Evolutionary conservation across 2,329 filamentous ascomycete genomes (phyloP).

Genomic region (Neocucurbitaria cava): DNA sequence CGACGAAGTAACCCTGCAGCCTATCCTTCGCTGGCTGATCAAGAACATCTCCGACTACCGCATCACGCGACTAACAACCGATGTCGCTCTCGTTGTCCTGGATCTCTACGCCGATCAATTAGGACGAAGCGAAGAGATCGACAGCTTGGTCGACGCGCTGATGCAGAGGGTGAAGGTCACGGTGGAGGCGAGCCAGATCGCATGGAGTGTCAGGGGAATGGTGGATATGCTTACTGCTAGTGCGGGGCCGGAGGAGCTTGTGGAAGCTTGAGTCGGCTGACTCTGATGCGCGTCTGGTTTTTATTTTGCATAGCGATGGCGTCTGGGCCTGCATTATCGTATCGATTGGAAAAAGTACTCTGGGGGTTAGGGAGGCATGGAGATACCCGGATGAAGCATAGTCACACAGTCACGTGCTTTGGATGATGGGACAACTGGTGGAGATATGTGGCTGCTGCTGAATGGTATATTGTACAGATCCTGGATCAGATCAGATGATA

Average conservation of each 20-base stretch:
- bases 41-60: constrained; percentile 83
- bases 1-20: constrained; percentile 81
- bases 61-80: constrained; percentile 80
- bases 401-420: constrained; percentile 18
- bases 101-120: constrained; percentile 87
- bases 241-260: constrained; percentile 41
- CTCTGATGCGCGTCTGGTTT: neutral
- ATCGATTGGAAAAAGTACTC: constrained; percentile 1
- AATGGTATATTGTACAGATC: constrained; percentile 29
- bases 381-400: constrained; percentile 18
- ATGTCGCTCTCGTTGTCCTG: constrained; percentile 80
- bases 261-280: constrained; percentile 13
- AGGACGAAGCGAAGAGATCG: constrained; percentile 75
- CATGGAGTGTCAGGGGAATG: constrained; percentile 85
- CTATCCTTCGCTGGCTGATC: constrained; percentile 82
- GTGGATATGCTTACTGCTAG: constrained; percentile 77
- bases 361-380: neutral
- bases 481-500: constrained; percentile 5
- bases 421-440: constrained; percentile 32
- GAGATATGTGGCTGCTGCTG: constrained; percentile 11
- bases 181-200: constrained; percentile 83
- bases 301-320: constrained; percentile 49
- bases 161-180: constrained; percentile 75
- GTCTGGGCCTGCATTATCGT: constrained; percentile 25
- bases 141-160: constrained; percentile 72